Base-by-base conservation (phyloP, 2,329 filamentous ascomycete species). In the Onygenales sp. region DNA sequence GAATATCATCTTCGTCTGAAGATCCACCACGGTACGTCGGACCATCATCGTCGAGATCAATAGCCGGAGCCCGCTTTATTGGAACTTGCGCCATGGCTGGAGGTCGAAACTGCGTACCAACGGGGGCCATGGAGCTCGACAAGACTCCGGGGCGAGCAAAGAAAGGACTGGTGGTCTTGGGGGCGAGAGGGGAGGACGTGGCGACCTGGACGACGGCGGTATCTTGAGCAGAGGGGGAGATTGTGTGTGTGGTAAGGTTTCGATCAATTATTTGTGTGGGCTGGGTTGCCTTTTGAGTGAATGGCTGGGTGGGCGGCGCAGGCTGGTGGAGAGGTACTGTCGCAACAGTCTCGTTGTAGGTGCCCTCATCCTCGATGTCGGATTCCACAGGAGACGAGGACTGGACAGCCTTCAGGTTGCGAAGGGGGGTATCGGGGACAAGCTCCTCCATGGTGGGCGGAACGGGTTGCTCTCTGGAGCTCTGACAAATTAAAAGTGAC, bases 171-270 rank as follows among this genome's bases (percentile, higher is more conserved):
- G 72, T 67, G 27, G 68, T 64, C 11, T 72, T 66, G n/a, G 74
- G 69, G 55, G 80, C 79, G 54, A 84, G 78, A 2, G 90, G 91
- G 1, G 92, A 96, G 2, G 91, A 96, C n/a, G 89, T 88, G 33
- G 86, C 84, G 2, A 96, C 91, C 68, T 95, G 91, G 53, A 96
- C 75, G 50, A 78, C 66, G 39, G 76, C 66, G 48, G 67, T 60
- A 52, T 63, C 57, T 54, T 60, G 63, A 1, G 63, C 61, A 47
- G 66, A 14, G 32, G 50, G 66, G 46, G 70, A 66, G 41, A 61
- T 49, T 21, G 50, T 50, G 11, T 51, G 65, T 41, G 68, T 58
- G 36, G 67, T 63, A 1, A 27, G 21, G 2, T 72, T 68, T 48
- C 68, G 68, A 13, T 75, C 72, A 31, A 84, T 68, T 36, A 82